phyloP scores from a whole-genome alignment of 2,329 filamentous ascomycete genomes.

The Fusarium sp. region DNA sequence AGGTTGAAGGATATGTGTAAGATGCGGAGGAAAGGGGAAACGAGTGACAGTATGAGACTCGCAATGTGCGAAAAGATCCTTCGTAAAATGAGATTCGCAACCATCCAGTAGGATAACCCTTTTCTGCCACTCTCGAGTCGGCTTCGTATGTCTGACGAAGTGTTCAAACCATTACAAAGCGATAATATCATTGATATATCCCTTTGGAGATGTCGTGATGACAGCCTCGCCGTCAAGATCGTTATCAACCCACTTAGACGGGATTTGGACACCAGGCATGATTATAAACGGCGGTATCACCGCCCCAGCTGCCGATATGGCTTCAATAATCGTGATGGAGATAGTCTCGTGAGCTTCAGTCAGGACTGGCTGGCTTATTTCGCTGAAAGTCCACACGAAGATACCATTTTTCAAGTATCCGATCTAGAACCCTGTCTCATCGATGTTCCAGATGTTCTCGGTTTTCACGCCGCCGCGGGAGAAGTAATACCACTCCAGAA shows the following conservation, averaged over 20 bases:
- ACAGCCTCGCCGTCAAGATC: neutral
- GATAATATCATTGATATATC: neutral
- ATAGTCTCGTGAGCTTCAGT: neutral
- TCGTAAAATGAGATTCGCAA: neutral
- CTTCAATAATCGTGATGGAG: neutral
- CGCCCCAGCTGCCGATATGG: neutral
- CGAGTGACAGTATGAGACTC: neutral
- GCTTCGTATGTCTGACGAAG: neutral
- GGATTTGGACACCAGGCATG: neutral
- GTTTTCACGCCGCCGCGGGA: neutral
- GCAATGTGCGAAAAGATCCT: neutral
- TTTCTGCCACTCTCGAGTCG: neutral
- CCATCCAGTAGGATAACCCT: neutral
- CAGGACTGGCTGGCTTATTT: neutral
- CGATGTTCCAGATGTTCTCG: neutral
- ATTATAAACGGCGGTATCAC: neutral
- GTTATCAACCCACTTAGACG: neutral
- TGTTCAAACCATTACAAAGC: neutral
- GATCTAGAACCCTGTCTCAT: neutral
- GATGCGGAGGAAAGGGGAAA: neutral
- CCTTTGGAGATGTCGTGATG: neutral
- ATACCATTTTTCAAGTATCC: neutral
- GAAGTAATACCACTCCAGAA: neutral
- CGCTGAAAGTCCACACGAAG: neutral
- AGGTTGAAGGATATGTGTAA: neutral